phyloP scores from a whole-genome alignment of 2,329 filamentous ascomycete genomes.

The Colletotrichum sp. region DNA sequence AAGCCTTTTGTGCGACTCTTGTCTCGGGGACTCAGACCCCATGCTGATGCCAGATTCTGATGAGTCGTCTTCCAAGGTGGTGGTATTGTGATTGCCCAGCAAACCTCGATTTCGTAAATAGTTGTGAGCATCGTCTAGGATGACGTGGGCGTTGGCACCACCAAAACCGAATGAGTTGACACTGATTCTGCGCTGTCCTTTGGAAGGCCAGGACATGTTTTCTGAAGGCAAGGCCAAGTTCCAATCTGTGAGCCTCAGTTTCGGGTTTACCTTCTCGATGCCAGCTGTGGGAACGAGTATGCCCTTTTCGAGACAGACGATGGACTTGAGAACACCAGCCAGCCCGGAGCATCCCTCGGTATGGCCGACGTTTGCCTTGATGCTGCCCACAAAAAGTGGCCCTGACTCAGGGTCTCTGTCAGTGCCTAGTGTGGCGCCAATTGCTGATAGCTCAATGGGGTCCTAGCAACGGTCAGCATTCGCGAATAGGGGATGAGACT shows the following conservation, averaged over 20 bases:
- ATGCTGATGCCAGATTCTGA: neutral
- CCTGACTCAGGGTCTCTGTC: conserved; percentile 35
- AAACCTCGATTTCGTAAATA: neutral
- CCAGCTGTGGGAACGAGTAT: conserved; percentile 57
- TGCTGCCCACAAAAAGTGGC: conserved; percentile 33
- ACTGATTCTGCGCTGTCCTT: conserved; percentile 51
- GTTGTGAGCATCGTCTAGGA: conserved; percentile 33
- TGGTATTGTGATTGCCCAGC: neutral
- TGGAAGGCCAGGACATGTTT: conserved; percentile 25
- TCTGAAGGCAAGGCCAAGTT: conserved; percentile 33
- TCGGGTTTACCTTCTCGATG: conserved; percentile 49
- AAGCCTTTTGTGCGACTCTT: neutral
- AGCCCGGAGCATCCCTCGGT: conserved; percentile 48
- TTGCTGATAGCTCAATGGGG: conserved; percentile 55
- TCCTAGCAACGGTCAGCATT: conserved; percentile 57
- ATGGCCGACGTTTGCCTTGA: conserved; percentile 48
- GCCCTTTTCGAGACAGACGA: conserved; percentile 42
- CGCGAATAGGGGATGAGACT: accelerated
- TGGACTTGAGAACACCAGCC: conserved; percentile 45
- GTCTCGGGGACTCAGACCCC: neutral
- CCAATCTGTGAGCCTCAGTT: conserved; percentile 34
- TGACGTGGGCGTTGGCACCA: conserved; percentile 14
- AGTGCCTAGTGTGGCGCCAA: conserved; percentile 47
- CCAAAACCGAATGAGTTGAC: conserved; percentile 17
- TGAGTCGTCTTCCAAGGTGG: neutral